Evolutionary conservation across 805 yeast species (phyloP).

Genomic region (Hanseniaspora guilliermondii): DNA sequence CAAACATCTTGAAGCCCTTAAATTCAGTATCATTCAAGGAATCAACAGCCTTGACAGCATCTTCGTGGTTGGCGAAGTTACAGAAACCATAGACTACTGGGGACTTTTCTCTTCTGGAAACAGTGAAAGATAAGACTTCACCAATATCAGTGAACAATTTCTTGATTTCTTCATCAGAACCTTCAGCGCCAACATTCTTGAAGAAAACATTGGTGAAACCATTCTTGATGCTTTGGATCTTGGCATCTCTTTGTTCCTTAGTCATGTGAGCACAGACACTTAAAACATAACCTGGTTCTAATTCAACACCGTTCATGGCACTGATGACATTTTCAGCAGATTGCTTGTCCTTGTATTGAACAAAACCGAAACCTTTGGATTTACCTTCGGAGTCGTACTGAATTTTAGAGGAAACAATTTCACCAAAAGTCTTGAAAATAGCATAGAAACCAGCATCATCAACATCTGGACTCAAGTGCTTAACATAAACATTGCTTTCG

Average conservation of each 20-base stretch:
- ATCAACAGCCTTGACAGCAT: conserved; percentile 84
- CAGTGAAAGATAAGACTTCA: conserved; percentile 65
- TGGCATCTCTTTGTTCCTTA: conserved; percentile 86
- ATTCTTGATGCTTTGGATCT: conserved; percentile 78
- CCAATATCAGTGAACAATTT: conserved; percentile 66
- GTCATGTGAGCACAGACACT: conserved; percentile 90
- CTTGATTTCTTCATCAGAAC: conserved; percentile 57
- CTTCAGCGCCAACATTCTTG: conserved; percentile 71
- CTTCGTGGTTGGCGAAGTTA: conserved; percentile 76
- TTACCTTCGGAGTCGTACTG: conserved; percentile 86
- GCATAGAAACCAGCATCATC: conserved; percentile 98
- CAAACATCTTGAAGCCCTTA: conserved; percentile 76
- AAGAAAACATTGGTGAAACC: conserved; percentile 92
- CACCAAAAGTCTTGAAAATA: conserved; percentile 94
- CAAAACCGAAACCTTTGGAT: conserved; percentile 94
- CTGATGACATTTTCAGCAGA: conserved; percentile 91
- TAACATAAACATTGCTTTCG: conserved; percentile 92
- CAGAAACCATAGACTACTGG: conserved; percentile 83
- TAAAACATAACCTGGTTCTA: conserved; percentile 82
- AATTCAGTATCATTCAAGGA: conserved; percentile 78
- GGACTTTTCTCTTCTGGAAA: conserved; percentile 72
- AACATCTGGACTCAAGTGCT: conserved; percentile 94
- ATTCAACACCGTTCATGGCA: conserved; percentile 94
- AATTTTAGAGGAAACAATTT: conserved; percentile 89
- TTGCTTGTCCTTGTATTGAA: conserved; percentile 86